Evolutionary conservation across 2,329 filamentous ascomycete genomes (phyloP), one percentile per base, ranked within the genome.

Genomic region (Fragosphaeria purpurea): DNA sequence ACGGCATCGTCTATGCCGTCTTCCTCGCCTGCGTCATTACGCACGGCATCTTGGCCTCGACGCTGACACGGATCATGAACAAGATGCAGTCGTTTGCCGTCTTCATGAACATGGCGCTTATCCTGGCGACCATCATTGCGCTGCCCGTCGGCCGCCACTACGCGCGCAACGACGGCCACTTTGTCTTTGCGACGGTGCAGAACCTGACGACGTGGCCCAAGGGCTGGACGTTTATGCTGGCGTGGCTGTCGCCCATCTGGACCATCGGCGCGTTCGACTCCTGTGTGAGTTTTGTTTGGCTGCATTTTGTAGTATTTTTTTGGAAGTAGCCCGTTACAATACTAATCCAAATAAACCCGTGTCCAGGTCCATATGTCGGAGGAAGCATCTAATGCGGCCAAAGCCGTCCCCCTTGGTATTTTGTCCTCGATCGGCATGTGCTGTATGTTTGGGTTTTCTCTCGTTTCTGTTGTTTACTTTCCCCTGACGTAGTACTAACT

Each of bases 201-300:
- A 82, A 83, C 56, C 62, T 77, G 2, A 80, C 77, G 0, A 73
- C 72, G 0, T 83, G 79, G 76, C 74, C 76, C 4, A 68, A 67
- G 0, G 74, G 75, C 1, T 79, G 76, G 73, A 66, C 74, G 0
- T 82, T 82, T 56, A 79, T 83, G 66, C 63, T 82, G 2, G 66
- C 75, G 0, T 82, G 78, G 76, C 65, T 83, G 22, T 71, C 69
- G 34, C 79, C 79, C 0, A 82, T 83, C 53, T 83, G 79, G 79
- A 79, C 77, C 1, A 75, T 76, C 39, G 69, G 68, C n/a, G 71
- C 68, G 2, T 80, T 80, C 54, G 77, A 80, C 57, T 73, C 70
- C 2, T 80, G 76, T 50, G 75, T 76, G 7, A 75, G 80, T 56
- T 5, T 11, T 30, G 9, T 30, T 5, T 13, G 30, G 11, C 37